Base-by-base conservation (phyloP, 2,329 filamentous ascomycete species). In the Colletotrichum incanum region DNA sequence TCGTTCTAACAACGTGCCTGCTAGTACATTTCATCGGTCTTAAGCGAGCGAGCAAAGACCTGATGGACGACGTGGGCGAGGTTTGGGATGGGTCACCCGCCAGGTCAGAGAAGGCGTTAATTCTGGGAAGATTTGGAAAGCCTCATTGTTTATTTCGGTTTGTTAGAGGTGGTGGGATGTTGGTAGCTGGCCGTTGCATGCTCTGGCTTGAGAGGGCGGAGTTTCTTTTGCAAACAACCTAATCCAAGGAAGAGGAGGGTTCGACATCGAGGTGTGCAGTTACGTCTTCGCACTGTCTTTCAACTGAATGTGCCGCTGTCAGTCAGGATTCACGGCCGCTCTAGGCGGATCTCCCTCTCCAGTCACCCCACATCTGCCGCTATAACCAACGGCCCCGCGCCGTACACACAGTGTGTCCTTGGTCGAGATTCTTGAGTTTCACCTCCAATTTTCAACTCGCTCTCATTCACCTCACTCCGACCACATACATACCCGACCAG, bases 391-490 rank as follows among this genome's bases (percentile, higher is more conserved):
- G 3, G 34, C 7, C n/a, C 34, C 54, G 14, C 34, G 41, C 54
- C n/a, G 54, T 41, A 6, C 54, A 41, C 6, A 58, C 54, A 58
- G 54, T 58, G 34, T 41, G 11, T 1, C 2, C 12, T 2, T n/a
- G 3, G 18, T 16, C n/a, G 37, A 20, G 54, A 58, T 26, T 41
- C 54, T 7, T 12, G 28, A 41, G 34, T 16, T 23, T 56, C 54
- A 58, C 54, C 20, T 58, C 7, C 54, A 58, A 16, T 58, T 58
- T 58, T 58, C 54, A 58, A 58, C 34, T 58, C 14, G 12, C 54
- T 49, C 34, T 49, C 59, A 61, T 43, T 34, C 26, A 18, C 26
- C 0, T 62, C 49, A 11, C n/a, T 26, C 20, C n/a, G 23, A 23
- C 49, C 7, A 7, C 49, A 31, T 12, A 11, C 16, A 26, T 12